Evolutionary conservation across 2,329 filamentous ascomycete genomes (phyloP).

Genomic region (Alternaria incomplexa): DNA sequence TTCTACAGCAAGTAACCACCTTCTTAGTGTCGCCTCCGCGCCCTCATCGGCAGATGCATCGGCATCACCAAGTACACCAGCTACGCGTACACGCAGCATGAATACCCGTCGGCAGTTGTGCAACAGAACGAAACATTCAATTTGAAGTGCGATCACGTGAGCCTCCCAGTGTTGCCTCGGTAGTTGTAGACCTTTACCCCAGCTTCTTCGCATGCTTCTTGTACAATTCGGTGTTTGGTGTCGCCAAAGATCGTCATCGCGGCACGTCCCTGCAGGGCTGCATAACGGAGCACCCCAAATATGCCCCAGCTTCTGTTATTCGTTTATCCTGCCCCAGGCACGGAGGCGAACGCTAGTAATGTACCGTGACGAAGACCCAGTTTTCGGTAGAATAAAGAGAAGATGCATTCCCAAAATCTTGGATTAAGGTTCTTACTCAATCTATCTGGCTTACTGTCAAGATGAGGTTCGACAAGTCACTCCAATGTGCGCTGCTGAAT

Average conservation of each 20-base stretch:
- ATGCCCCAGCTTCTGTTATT: not conserved
- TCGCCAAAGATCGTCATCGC: not conserved
- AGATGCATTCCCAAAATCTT: not conserved
- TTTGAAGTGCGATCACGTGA: not conserved
- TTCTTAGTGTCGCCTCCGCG: not conserved
- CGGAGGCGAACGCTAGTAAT: not conserved
- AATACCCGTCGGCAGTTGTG: conserved; percentile 1
- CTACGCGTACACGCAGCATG: not conserved
- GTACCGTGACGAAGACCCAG: not conserved
- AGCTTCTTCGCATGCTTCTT: not conserved
- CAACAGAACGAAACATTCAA: not conserved
- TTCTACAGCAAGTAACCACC: not conserved
- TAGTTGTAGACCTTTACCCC: not conserved
- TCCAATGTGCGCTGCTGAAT: conserved; percentile 19
- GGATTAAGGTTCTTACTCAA: not conserved
- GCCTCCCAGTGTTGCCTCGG: not conserved
- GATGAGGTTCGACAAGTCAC: conserved; percentile 25
- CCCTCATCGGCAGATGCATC: not conserved
- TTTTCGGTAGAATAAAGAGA: not conserved
- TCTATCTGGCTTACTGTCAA: not conserved
- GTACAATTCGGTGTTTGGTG: not conserved
- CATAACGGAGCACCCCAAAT: not conserved
- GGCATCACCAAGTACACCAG: not conserved
- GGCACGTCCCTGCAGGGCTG: not conserved
- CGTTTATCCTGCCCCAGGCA: not conserved